Evolutionary conservation across 169 alveolate species (phyloP), one percentile per base, ranked within the genome.

Genomic region (Cryptosporidium parvum): DNA sequence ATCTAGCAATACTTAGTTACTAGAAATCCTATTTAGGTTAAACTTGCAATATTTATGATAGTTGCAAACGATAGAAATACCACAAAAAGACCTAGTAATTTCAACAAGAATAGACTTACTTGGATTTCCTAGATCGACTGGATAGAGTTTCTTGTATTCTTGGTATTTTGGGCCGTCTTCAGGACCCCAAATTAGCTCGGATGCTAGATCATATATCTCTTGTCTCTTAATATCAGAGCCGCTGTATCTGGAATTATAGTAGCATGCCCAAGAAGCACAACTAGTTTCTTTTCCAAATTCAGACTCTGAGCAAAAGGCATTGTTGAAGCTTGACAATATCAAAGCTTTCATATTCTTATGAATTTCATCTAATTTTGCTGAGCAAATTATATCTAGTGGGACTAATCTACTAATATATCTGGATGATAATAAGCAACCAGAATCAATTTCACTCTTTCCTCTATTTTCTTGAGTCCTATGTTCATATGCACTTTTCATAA

Each of bases 101-200:
- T 80, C 89, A 18, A 80, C 52, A 45, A 80, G 52, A 61, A 80
- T 67, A 37, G 89, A 45, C 51, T 80, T 80, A 6, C 16, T 67
- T 6, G 89, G 89, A 6, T 61, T 44, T n/a, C 48, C 65, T 12
- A 80, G 51, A 48, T 80, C 62, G 4, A 80, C 89, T 1, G 89
- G 89, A 48, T 80, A 80, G 3, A 37, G 12, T n/a, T 21, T 80
- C 31, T 62, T 80, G 58, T 16, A 31, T 42, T 37, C 65, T 14
- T 18, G 53, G 42, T 62, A 80, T 61, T 62, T 33, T 45, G 59
- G 16, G 35, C 23, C 16, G 10, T 80, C 75, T 33, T 56, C 70
- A 21, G 75, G 7, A 10, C 89, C 89, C 89, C 89, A 80, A 44
- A 80, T 80, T 44, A 80, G 7, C 29, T 80, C 89, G 0, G 89